Percentiles rank a stretch among this genome's conserved stretches.
phyloP scores from a whole-genome alignment of 805 yeast species.

The Allodekkera sacchari region DNA sequence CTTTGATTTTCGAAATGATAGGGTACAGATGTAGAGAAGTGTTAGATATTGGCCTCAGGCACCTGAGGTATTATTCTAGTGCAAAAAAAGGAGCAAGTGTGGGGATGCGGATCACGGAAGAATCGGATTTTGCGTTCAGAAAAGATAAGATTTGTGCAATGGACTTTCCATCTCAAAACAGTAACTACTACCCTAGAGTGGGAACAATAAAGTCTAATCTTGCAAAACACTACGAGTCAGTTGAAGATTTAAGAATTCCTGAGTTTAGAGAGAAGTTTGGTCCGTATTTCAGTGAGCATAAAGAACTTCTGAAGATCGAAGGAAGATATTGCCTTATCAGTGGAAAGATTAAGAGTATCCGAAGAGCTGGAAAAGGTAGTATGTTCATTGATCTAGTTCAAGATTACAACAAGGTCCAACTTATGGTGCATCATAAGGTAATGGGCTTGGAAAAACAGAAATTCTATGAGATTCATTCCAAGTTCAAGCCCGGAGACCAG shows the following conservation, averaged over 20 bases:
- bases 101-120: constrained; percentile 15
- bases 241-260: constrained; percentile 27
- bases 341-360: constrained; percentile 51
- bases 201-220: constrained; percentile 5
- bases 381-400: constrained; percentile 61
- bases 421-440: constrained; percentile 48
- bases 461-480: constrained; percentile 31
- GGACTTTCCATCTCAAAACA: constrained; percentile 13
- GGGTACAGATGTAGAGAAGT: too few species aligned
- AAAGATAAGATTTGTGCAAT: constrained; percentile 12
- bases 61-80: too few species aligned
- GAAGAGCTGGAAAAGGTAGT: constrained; percentile 64
- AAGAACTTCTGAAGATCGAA: constrained; percentile 13
- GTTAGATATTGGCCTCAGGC: too few species aligned
- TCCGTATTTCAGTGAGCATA: constrained; percentile 13
- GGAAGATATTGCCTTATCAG: constrained; percentile 26
- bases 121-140: constrained; percentile 27
- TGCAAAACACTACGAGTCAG: neutral
- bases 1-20: too few species aligned
- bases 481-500: constrained; percentile 64
- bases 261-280: constrained; percentile 28
- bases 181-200: constrained; percentile 18
- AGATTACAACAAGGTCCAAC: constrained; percentile 50
- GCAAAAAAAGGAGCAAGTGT: too few species aligned
- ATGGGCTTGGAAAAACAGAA: constrained; percentile 33